Percentiles rank a stretch among this genome's conserved stretches.
phyloP scores from a whole-genome alignment of 768 basidiomycete genomes.

The Coprinellus micaceus region DNA sequence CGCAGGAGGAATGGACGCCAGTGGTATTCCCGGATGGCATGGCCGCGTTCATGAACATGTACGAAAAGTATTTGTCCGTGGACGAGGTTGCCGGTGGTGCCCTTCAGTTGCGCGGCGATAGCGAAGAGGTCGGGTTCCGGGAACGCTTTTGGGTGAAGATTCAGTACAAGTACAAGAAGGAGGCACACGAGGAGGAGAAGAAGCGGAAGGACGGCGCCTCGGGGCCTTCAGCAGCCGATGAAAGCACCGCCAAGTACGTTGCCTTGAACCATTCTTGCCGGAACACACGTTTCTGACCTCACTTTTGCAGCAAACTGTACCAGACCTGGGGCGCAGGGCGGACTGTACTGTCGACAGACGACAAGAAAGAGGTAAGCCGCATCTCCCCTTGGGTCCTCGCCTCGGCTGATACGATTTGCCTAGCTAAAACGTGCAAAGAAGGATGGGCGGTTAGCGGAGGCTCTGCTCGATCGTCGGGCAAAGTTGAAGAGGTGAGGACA shows the following conservation, averaged over 20 bases:
- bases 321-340: constrained; percentile 86
- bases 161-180: constrained; percentile 84
- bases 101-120: constrained; percentile 76
- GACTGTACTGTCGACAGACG: constrained; percentile 62
- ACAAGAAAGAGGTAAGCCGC: constrained; percentile 64
- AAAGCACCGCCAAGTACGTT: constrained; percentile 69
- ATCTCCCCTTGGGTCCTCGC: constrained; percentile 2
- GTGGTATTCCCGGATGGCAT: constrained; percentile 79
- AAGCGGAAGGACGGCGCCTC: constrained; percentile 60
- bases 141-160: constrained; percentile 90
- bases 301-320: constrained; percentile 36
- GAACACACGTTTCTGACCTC: background rate
- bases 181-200: constrained; percentile 76
- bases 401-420: constrained; percentile 5
- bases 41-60: constrained; percentile 84
- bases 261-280: background rate
- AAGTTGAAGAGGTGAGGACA: constrained; percentile 77
- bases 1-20: constrained; percentile 93
- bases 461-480: constrained; percentile 74
- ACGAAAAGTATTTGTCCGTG: constrained; percentile 81
- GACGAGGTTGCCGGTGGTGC: constrained; percentile 86
- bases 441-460: constrained; percentile 79
- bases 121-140: constrained; percentile 77
- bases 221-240: constrained; percentile 58
- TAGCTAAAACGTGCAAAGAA: constrained; percentile 77